Evolutionary conservation across 306 rosid species (phyloP).

Genomic region (Begonia peltatifolia): DNA sequence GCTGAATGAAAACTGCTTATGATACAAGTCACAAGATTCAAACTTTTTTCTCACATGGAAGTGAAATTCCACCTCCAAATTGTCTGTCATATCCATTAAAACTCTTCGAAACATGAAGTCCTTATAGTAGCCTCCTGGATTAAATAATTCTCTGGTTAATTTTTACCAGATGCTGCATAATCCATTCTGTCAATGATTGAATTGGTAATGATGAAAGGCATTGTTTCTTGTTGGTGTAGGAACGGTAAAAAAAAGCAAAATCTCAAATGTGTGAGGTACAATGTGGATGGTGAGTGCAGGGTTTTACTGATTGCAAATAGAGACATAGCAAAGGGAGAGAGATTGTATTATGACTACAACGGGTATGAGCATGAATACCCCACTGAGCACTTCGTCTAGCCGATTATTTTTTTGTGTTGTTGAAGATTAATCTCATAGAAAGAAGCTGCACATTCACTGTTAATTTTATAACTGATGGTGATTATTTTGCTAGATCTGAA

Average conservation of each 20-base stretch:
- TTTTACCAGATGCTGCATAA: not conserved
- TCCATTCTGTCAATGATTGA: slow-evolving; percentile 1
- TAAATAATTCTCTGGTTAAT: not conserved
- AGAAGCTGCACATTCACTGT: slow-evolving; percentile 4
- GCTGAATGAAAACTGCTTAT: no score
- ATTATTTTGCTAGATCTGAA: slow-evolving; percentile 1
- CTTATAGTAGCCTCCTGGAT: no score
- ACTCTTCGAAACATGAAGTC: no score
- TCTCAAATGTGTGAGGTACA: slow-evolving; percentile 67
- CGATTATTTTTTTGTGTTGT: not conserved
- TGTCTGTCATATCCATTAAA: no score
- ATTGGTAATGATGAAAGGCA: not conserved
- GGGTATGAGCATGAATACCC: slow-evolving; percentile 88
- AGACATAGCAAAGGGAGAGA: slow-evolving; percentile 83
- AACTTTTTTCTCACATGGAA: no score
- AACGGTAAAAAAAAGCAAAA: slow-evolving; percentile 88
- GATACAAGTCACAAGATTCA: no score
- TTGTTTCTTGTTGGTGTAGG: slow-evolving; percentile 26
- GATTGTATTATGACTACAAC: slow-evolving; percentile 88
- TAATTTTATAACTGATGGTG: not conserved
- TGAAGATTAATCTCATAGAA: slow-evolving; percentile 1
- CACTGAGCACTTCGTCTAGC: slow-evolving; percentile 67
- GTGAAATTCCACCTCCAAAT: no score
- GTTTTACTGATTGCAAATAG: slow-evolving; percentile 70
- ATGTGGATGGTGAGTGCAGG: slow-evolving; percentile 65